Conservation (phyloP, 306 rosid genomes). For the Dalbergia cochinchinensis region DNA sequence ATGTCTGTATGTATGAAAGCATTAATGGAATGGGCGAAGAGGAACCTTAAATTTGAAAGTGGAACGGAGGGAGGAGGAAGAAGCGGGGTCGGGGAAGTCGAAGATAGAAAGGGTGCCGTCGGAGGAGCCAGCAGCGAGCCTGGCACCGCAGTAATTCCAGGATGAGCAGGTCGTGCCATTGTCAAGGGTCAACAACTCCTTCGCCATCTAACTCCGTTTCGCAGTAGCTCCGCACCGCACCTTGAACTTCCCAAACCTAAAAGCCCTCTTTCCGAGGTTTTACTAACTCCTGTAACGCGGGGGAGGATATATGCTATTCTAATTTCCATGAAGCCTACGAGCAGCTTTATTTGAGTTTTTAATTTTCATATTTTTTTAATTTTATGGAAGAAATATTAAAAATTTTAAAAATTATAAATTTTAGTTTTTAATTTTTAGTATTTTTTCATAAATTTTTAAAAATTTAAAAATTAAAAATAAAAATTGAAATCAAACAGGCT, state of each 20-base stretch:
- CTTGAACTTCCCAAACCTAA: conserved; percentile 5
- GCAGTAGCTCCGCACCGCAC: background rate
- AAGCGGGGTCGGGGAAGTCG: conserved; percentile 64
- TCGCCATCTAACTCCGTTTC: conserved; percentile 58
- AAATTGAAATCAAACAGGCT: too few relatives aligned
- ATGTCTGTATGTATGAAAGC: background rate
- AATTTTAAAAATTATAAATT: too few relatives aligned
- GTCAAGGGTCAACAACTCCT: conserved; percentile 69
- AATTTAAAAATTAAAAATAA: too few relatives aligned
- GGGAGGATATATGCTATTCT: too few relatives aligned
- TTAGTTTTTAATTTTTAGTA: too few relatives aligned
- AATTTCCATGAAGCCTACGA: too few relatives aligned
- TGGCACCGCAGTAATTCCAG: conserved; percentile 71
- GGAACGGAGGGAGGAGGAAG: conserved; percentile 68
- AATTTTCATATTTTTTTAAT: too few relatives aligned
- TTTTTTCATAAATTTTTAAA: too few relatives aligned
- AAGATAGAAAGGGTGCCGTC: conserved; percentile 78
- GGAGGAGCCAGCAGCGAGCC: conserved; percentile 77
- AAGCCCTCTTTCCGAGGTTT: background rate
- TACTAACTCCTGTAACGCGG: too few relatives aligned
- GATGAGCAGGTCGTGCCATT: conserved; percentile 74
- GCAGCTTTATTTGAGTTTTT: too few relatives aligned
- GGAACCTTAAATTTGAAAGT: conserved; percentile 74
- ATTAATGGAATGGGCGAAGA: background rate
- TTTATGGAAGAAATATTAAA: too few relatives aligned